phyloP scores from a whole-genome alignment of 768 basidiomycete species.

The Macrolepiota albuminosa region DNA sequence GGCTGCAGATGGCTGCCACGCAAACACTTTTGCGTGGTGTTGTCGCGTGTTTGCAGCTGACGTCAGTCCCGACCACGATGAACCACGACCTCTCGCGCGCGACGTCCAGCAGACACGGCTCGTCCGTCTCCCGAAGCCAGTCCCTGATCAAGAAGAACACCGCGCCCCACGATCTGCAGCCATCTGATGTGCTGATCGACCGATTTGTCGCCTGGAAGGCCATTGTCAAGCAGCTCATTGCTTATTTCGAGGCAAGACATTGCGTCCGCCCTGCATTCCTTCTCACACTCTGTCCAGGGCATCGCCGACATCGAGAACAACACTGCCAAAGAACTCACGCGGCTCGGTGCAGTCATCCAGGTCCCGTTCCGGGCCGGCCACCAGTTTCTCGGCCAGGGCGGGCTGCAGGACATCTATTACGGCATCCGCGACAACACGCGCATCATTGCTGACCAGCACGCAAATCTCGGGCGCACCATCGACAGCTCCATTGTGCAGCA shows the following conservation, averaged over 20 bases:
- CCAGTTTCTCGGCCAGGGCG: conserved; percentile 98
- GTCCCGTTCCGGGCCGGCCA: conserved; percentile 94
- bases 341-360: conserved; percentile 93
- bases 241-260: conserved; percentile 68
- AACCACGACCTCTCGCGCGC: conserved; percentile 57
- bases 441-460: conserved; percentile 90
- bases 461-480: conserved; percentile 92
- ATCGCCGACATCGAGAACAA: conserved; percentile 90
- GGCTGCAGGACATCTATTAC: conserved; percentile 95
- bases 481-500: conserved; percentile 98
- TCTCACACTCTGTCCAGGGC: conserved; percentile 26
- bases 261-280: not conserved
- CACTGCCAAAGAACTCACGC: conserved; percentile 87
- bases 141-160: conserved; percentile 94
- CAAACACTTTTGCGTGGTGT: not conserved
- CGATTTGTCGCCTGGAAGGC: conserved; percentile 93
- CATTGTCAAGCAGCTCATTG: conserved; percentile 93
- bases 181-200: conserved; percentile 95
- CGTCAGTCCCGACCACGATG: conserved; percentile 8
- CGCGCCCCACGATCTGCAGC: conserved; percentile 82
- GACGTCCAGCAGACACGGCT: conserved; percentile 69
- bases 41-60: conserved; percentile 4
- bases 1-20: not conserved
- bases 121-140: conserved; percentile 74
- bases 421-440: conserved; percentile 91